phyloP scores from a whole-genome alignment of 768 basidiomycete species.

The Panellus pusillus region DNA sequence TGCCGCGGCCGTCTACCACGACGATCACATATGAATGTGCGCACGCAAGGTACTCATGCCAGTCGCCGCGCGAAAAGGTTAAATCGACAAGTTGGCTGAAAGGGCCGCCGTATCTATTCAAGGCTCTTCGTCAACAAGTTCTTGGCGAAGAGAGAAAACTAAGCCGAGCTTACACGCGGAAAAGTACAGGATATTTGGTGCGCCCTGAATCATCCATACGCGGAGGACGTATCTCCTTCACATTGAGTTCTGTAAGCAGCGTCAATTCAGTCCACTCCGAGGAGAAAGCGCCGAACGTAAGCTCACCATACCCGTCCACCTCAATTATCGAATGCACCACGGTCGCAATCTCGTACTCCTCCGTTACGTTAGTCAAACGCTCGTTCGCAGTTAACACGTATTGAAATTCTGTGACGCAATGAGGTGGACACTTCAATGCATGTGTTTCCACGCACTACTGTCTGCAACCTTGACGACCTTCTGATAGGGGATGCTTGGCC shows the following conservation, averaged over 20 bases:
- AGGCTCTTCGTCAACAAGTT: slow-evolving; percentile 1
- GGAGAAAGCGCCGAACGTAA: background rate
- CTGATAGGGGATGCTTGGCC: slow-evolving; percentile 88
- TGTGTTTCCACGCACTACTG: slow-evolving; percentile 30
- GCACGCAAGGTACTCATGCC: slow-evolving; percentile 86
- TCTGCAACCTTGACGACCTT: slow-evolving; percentile 61
- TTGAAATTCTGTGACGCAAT: slow-evolving; percentile 48
- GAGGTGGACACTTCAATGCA: background rate
- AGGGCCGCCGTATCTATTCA: slow-evolving; percentile 84
- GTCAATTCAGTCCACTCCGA: slow-evolving; percentile 21
- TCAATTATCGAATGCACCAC: slow-evolving; percentile 69
- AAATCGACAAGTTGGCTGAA: slow-evolving; percentile 75
- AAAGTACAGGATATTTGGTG: slow-evolving; percentile 92
- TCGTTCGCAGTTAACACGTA: slow-evolving; percentile 74
- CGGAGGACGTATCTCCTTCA: slow-evolving; percentile 88
- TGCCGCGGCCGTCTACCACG: slow-evolving; percentile 89
- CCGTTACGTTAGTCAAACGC: slow-evolving; percentile 59
- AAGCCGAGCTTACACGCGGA: slow-evolving; percentile 60
- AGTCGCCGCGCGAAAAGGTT: slow-evolving; percentile 63
- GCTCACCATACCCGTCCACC: slow-evolving; percentile 79
- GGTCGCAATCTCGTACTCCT: slow-evolving; percentile 70
- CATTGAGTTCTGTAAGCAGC: slow-evolving; percentile 70
- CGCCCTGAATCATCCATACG: slow-evolving; percentile 93
- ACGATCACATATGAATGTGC: slow-evolving; percentile 84
- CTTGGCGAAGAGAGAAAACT: background rate